Conservation (phyloP, 2,329 filamentous ascomycete species). For the Colletotrichum destructivum region DNA sequence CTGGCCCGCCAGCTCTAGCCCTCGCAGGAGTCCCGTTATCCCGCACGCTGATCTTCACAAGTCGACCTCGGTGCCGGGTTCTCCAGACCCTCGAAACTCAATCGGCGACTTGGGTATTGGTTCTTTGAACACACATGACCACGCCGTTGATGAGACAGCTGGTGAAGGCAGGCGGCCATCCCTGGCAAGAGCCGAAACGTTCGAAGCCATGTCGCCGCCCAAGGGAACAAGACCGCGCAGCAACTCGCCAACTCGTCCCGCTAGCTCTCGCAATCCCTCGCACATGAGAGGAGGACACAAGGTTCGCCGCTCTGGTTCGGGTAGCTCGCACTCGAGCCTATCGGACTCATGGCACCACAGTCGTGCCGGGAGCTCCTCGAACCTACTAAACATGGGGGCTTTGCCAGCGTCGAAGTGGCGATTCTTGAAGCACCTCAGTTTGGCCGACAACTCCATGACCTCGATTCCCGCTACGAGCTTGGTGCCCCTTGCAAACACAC, state of each 20-base stretch:
- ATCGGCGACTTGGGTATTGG: constrained; percentile 69
- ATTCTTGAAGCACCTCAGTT: constrained; percentile 90
- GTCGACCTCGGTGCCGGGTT: constrained; percentile 79
- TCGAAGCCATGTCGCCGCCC: constrained; percentile 61
- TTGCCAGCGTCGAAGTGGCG: constrained; percentile 93
- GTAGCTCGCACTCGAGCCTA: constrained; percentile 88
- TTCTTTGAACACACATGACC: constrained; percentile 71
- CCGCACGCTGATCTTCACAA: constrained; percentile 77
- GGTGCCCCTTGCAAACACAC: constrained; percentile 85
- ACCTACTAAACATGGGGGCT: constrained; percentile 79
- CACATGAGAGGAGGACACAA: constrained; percentile 80
- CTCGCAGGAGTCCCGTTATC: constrained; percentile 74
- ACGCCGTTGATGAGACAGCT: constrained; percentile 60
- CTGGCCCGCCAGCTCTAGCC: constrained; percentile 72
- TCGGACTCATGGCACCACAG: constrained; percentile 75
- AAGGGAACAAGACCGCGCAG: constrained; percentile 75
- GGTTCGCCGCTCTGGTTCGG: constrained; percentile 88
- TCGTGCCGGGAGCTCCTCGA: constrained; percentile 80
- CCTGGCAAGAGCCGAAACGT: constrained; percentile 62
- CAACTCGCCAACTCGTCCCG: constrained; percentile 84
- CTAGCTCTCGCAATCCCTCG: constrained; percentile 80
- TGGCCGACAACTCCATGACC: constrained; percentile 92
- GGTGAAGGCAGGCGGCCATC: constrained; percentile 60
- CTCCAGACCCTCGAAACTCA: constrained; percentile 65
- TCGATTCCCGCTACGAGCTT: constrained; percentile 83